Conservation (phyloP, 176 grass and related monocot genomes). For the Eragrostis curvula region DNA sequence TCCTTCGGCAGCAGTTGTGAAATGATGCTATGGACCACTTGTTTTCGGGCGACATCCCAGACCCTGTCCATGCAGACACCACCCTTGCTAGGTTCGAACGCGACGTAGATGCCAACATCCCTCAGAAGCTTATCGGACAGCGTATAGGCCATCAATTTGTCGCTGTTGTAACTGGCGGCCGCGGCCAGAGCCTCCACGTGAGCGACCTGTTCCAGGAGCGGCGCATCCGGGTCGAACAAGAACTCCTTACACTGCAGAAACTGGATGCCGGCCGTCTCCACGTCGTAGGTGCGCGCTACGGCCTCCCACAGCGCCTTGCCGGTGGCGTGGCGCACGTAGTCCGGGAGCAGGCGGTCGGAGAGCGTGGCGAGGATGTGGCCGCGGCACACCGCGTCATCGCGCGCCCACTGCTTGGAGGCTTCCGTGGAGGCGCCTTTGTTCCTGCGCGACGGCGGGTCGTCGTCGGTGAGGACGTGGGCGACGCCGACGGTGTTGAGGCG, state of each 20-base stretch:
- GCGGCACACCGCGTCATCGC: slow-evolving; percentile 44
- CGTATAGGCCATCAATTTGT: too few relatives aligned
- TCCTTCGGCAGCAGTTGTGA: too few relatives aligned
- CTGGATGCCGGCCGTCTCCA: neutral
- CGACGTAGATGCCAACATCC: too few relatives aligned
- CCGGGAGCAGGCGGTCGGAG: slow-evolving; percentile 38
- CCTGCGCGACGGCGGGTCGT: neutral
- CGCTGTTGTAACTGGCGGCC: too few relatives aligned
- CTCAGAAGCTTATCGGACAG: too few relatives aligned
- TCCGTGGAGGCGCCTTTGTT: too few relatives aligned
- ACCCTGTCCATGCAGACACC: too few relatives aligned
- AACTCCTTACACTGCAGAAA: neutral
- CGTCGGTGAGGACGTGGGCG: slow-evolving; percentile 25
- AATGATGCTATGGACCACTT: too few relatives aligned
- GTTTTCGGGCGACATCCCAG: too few relatives aligned
- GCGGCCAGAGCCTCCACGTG: neutral
- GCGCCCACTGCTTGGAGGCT: slow-evolving; percentile 1
- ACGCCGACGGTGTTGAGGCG: slow-evolving; percentile 17
- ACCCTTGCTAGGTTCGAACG: too few relatives aligned
- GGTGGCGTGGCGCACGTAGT: slow-evolving; percentile 40
- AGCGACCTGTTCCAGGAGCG: slow-evolving; percentile 38
- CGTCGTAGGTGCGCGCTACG: slow-evolving; percentile 24
- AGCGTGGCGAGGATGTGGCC: slow-evolving; percentile 52
- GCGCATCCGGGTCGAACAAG: neutral
- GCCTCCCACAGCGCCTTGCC: slow-evolving; percentile 33